A percentile compares a stretch with the other conserved stretches of the same genome.
Evolutionary conservation across 306 rosid species (phyloP).

Genomic region (Acacia acuminata): DNA sequence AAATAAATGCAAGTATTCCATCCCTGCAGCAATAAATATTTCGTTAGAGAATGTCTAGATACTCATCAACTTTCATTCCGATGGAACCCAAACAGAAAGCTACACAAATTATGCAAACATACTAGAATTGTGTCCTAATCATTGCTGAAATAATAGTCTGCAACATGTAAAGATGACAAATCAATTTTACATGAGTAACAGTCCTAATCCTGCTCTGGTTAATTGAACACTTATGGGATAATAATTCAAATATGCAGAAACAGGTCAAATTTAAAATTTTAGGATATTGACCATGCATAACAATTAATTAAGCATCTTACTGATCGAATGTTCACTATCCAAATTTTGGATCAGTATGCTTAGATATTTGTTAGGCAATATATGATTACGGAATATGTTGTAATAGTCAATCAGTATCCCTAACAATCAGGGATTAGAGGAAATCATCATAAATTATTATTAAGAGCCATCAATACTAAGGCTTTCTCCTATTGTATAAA

Average conservation of each 20-base stretch:
- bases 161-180: constrained; percentile 39
- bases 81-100: background rate
- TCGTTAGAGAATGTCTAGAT: too few species aligned
- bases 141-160: constrained; percentile 90
- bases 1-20: too few species aligned
- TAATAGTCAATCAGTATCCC: too few species aligned
- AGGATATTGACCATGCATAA: constrained; percentile 22
- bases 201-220: background rate
- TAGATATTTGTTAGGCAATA: too few species aligned
- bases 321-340: constrained; percentile 71
- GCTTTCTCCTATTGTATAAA: too few species aligned
- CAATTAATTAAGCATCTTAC: constrained; percentile 50
- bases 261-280: constrained; percentile 10
- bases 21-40: too few species aligned
- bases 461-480: too few species aligned
- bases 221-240: constrained; percentile 7
- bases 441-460: too few species aligned
- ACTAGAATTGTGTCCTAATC: constrained; percentile 59
- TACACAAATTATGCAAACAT: background rate
- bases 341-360: constrained; percentile 91
- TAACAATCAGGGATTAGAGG: too few species aligned
- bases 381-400: too few species aligned
- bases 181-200: constrained; percentile 24
- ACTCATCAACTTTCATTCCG: too few species aligned
- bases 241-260: constrained; percentile 17